Evolutionary conservation across 768 basidiomycete species (phyloP), one percentile per base, ranked within the genome.

Genomic region (Boletus eberwhitei): DNA sequence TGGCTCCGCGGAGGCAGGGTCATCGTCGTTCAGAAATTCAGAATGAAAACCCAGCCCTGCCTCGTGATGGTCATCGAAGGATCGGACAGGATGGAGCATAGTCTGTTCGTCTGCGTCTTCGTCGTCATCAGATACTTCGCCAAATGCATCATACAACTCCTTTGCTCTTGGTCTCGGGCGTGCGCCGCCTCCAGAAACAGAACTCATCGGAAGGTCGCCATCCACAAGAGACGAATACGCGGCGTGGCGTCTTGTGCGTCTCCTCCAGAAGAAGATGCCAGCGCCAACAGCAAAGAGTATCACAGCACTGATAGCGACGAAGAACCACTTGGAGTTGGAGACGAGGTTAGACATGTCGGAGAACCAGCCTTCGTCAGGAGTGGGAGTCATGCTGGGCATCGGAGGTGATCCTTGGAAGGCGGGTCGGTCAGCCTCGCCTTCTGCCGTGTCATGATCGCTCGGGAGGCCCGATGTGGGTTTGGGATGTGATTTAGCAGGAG

Each of bases 61-160:
- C 13, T 71, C 73, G 36, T 68, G 65, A 53, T 55, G 74, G 35
- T 71, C 71, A 41, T 63, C 57, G 7, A 73, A 71, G 29, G 65
- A 70, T 40, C 37, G 58, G 29, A 74, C 72, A 21, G 70, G 65
- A 7, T 78, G 77, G 48, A 95, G 74, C 31, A 80, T 81, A 0
- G 86, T 85, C 58, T 79, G 78, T 66, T 94, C 93, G 63, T 90
- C 83, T 14, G 74, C 84, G 48, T 89, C 86, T 43, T 90, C 88
- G 54, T 88, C 88, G 42, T 91, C 88, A 56, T 92, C 93, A 31
- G 87, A 88, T 26, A 86, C 79, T 65, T 93, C 93, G 35, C 93
- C 93, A 72, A 98, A 98, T 17, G 96, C 95, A 71, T 98, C 94
- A 64, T 98, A 98, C 57, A 99, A 67, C 72, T 98, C 96, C 73